Evolutionary conservation across 768 basidiomycete species (phyloP).

Genomic region (Asterophora lycoperdoides): DNA sequence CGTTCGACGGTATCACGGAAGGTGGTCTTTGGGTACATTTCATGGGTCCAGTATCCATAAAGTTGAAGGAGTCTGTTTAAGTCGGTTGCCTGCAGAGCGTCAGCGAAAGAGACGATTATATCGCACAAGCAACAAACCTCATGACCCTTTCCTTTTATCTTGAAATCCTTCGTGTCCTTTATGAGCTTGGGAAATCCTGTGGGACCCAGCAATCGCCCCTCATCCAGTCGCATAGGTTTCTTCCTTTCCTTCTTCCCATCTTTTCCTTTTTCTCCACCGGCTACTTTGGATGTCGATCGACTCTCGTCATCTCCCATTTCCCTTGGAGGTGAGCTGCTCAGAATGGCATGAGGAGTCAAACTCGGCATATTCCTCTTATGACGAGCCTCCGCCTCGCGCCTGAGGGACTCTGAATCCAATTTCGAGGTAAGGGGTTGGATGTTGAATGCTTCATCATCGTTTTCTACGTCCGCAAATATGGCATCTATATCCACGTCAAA

Average conservation of each 20-base stretch:
- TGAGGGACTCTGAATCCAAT: constrained; percentile 50
- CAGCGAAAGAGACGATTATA: not conserved
- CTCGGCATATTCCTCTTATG: constrained; percentile 31
- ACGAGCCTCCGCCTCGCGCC: constrained; percentile 50
- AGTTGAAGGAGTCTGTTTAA: constrained; percentile 73
- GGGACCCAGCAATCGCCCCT: constrained; percentile 64
- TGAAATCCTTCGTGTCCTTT: constrained; percentile 72
- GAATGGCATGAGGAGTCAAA: constrained; percentile 41
- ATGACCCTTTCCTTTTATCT: constrained; percentile 83
- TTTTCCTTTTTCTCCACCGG: constrained; percentile 21
- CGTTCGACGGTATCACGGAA: constrained; percentile 83
- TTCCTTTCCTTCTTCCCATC: constrained; percentile 42
- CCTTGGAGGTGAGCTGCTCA: constrained; percentile 47
- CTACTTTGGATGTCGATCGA: constrained; percentile 22
- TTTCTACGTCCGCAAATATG: constrained; percentile 34
- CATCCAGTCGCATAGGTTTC: constrained; percentile 63
- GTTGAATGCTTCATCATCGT: constrained; percentile 32
- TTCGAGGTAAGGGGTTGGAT: constrained; percentile 46
- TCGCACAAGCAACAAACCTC: constrained; percentile 53
- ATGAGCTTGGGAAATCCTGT: constrained; percentile 80
- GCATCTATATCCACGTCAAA: constrained; percentile 48
- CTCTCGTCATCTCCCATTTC: constrained; percentile 25
- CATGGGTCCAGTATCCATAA: constrained; percentile 96
- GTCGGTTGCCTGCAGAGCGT: constrained; percentile 59
- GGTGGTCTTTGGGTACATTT: constrained; percentile 82